Conservation (phyloP, 306 rosid genomes). For the Glycine tomentella region DNA sequence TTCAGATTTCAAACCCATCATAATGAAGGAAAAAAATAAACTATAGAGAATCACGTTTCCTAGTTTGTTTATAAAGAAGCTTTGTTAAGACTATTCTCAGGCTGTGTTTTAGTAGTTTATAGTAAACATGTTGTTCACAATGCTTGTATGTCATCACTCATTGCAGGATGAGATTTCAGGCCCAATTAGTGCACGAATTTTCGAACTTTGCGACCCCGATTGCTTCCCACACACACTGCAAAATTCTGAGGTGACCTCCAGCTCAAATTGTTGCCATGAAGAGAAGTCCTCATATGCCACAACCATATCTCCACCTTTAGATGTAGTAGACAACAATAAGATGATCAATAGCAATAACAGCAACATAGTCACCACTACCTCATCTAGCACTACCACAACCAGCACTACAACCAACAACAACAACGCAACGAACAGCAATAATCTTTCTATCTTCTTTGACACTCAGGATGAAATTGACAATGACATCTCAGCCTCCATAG, state of each 20-base stretch:
- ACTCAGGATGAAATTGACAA: slow-evolving; percentile 84
- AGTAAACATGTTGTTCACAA: slow-evolving; percentile 48
- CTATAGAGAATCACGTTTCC: slow-evolving; percentile 66
- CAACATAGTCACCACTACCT: slow-evolving; percentile 42
- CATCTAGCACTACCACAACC: slow-evolving; percentile 39
- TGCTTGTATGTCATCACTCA: slow-evolving; percentile 48
- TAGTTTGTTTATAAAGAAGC: slow-evolving; percentile 50
- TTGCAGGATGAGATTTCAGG: slow-evolving; percentile 92
- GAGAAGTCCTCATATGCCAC: slow-evolving; percentile 68
- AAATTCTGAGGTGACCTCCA: slow-evolving; percentile 83
- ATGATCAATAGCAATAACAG: slow-evolving; percentile 46
- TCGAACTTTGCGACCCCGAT: slow-evolving; percentile 74
- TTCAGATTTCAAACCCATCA: slow-evolving; percentile 49
- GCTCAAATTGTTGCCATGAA: slow-evolving; percentile 78
- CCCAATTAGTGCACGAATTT: slow-evolving; percentile 71
- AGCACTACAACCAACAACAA: slow-evolving; percentile 14
- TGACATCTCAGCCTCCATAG: slow-evolving; percentile 90
- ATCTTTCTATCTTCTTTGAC: slow-evolving; percentile 70
- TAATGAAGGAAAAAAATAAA: neutral
- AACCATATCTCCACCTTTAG: slow-evolving; percentile 59
- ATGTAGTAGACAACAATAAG: slow-evolving; percentile 49
- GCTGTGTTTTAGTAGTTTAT: slow-evolving; percentile 17
- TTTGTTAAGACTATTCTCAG: slow-evolving; percentile 23
- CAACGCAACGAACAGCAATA: slow-evolving; percentile 50
- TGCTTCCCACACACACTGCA: slow-evolving; percentile 77